Base-by-base conservation (phyloP, 176 grass and related monocot species). In the Carex kokanica region DNA sequence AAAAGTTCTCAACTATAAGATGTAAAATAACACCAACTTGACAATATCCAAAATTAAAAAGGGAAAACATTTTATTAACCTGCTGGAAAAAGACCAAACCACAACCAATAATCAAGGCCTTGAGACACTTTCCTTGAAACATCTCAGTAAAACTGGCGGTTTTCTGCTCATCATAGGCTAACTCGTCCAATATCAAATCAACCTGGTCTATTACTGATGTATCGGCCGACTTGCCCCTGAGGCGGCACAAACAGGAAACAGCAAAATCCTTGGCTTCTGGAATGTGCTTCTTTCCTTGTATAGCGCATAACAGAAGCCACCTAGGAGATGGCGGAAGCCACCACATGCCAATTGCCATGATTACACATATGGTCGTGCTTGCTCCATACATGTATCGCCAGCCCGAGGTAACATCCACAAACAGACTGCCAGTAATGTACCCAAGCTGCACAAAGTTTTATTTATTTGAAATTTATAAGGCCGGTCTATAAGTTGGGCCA, bases 21-120 rank as follows among this genome's bases (percentile, higher is more conserved):
- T 21, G 38, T 45, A 81, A 41, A 47, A 21, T 25, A 64, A 36
- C 66, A 8, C 8, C 23, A 8, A 6, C 27, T 16, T 9, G 67
- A 18, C 62, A 83, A 1, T 18, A 40, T 83, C 1, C 16, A 52
- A 36, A 51, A 66, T 34, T 64, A 54, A 36, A 11, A 86, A 40
- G 24, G 67, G 47, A 41, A 65, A 74, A 86, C 23, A 79, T 20
- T 82, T 57, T 45, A 74, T 10, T 27, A 52, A 98, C 95, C 95
- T 98, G 95, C 79, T 98, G 95, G 81, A 98, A 98, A 75, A 98
- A 95, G 47, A 98, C 95, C 79, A 98, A 78, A 25, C 92, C 95
- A 80, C 88, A 90, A 69, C 92, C 95, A 78, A 98, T 98, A 84
- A 91, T 91, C 81, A 98, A 83, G 79, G 95, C 95, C 71, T 98